Conservation (phyloP, 2,329 filamentous ascomycete genomes). For the Penicillium glabrum region DNA sequence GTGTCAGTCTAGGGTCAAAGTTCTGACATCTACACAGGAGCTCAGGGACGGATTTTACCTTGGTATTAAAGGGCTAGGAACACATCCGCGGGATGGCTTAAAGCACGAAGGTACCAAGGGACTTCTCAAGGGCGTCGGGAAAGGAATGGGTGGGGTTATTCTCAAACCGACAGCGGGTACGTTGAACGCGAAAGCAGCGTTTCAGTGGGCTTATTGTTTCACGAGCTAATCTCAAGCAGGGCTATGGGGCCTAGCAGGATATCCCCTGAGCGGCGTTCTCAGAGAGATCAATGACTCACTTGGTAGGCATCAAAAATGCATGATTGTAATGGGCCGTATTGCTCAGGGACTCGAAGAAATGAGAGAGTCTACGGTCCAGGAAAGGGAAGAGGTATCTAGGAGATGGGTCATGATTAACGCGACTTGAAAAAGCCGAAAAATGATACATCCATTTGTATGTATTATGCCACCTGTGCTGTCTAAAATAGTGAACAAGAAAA, state of each 20-base stretch:
- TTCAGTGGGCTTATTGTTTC: not conserved
- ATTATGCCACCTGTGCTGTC: no score
- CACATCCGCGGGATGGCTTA: conserved; percentile 70
- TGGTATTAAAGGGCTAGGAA: conserved; percentile 76
- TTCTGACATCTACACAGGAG: conserved; percentile 46
- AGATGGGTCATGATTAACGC: conserved; percentile 11
- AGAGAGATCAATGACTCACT: conserved; percentile 31
- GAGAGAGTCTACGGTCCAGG: conserved; percentile 18
- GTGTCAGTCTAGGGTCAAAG: not conserved
- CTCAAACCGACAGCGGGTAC: conserved; percentile 78
- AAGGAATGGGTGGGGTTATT: conserved; percentile 77
- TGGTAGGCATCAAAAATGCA: conserved; percentile 25
- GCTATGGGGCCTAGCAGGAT: conserved; percentile 31
- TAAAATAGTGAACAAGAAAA: no score
- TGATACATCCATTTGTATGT: not conserved
- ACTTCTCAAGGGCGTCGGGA: conserved; percentile 75
- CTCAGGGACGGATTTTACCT: conserved; percentile 77
- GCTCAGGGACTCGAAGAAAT: conserved; percentile 30
- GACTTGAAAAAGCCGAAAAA: not conserved
- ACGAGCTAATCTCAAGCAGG: conserved; percentile 14
- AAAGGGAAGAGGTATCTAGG: conserved; percentile 21
- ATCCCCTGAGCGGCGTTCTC: conserved; percentile 32
- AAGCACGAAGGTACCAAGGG: conserved; percentile 66
- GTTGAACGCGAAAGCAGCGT: conserved; percentile 23
- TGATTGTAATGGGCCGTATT: conserved; percentile 27